Evolutionary conservation across 257 asterid species (phyloP).

Genomic region (Nyctanthes arbortristis): DNA sequence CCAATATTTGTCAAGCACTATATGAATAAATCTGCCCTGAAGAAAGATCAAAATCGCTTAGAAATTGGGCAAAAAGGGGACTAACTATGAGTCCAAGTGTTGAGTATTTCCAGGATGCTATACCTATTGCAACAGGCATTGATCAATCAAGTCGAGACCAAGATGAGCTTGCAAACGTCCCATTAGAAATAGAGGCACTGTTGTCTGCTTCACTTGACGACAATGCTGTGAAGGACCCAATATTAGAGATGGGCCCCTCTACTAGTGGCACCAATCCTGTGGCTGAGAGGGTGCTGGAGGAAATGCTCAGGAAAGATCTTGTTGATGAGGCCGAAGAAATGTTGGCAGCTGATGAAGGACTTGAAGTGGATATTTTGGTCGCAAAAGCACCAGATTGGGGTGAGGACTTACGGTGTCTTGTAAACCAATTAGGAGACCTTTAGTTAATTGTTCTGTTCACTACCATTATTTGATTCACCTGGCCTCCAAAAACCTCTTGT

Average conservation of each 20-base stretch:
- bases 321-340: constrained; percentile 34
- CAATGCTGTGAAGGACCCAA: constrained; percentile 26
- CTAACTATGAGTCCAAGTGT: constrained; percentile 29
- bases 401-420: constrained; percentile 42
- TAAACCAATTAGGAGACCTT: not conserved
- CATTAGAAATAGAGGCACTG: constrained; percentile 41
- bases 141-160: constrained; percentile 13
- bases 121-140: not conserved
- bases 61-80: constrained; percentile 80
- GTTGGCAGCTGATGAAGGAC: constrained; percentile 31
- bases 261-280: constrained; percentile 29
- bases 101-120: not conserved
- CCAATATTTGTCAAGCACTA: constrained; percentile 58
- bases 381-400: constrained; percentile 61
- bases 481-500: not conserved
- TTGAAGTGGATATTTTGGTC: constrained; percentile 63
- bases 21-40: constrained; percentile 28
- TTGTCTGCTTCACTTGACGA: constrained; percentile 45
- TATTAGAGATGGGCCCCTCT: constrained; percentile 15
- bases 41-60: constrained; percentile 32
- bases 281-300: constrained; percentile 55
- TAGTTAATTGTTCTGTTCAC: not conserved
- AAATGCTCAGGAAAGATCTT: constrained; percentile 49
- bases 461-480: not conserved
- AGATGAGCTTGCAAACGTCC: constrained; percentile 36